phyloP scores from a whole-genome alignment of 441 rosid genomes.

The Brassica hybrid region DNA sequence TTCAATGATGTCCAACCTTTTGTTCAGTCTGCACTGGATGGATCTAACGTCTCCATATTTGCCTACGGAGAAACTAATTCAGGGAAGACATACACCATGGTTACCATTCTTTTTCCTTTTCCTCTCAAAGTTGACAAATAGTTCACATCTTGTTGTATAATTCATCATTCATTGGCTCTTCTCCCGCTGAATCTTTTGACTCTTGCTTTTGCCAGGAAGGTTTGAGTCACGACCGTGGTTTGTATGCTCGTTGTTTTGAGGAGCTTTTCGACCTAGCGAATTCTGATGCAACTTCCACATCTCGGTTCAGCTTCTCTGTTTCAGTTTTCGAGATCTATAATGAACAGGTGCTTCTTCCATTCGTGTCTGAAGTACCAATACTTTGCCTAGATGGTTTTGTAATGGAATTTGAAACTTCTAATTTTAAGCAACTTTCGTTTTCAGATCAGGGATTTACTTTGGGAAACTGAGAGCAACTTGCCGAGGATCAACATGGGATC shows the following conservation, averaged over 20 bases:
- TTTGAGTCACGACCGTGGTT: conserved; percentile 88
- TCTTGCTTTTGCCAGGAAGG: conserved; percentile 72
- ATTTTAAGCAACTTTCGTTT: conserved; percentile 40
- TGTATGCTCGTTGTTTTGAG: conserved; percentile 93
- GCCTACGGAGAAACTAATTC: conserved; percentile 90
- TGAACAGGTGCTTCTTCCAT: conserved; percentile 69
- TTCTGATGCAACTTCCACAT: conserved; percentile 78
- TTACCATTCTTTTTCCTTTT: conserved; percentile 50
- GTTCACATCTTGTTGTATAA: conserved; percentile 12
- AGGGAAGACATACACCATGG: conserved; percentile 97
- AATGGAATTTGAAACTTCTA: conserved; percentile 22
- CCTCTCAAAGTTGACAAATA: background rate
- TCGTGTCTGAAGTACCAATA: conserved; percentile 14
- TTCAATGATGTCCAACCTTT: conserved; percentile 84
- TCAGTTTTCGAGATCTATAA: conserved; percentile 83
- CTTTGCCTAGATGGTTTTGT: conserved; percentile 21
- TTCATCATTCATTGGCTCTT: conserved; percentile 1
- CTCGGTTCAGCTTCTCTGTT: conserved; percentile 69
- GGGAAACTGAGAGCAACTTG: conserved; percentile 56
- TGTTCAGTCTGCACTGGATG: conserved; percentile 96
- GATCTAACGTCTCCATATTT: conserved; percentile 82
- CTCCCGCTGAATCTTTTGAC: conserved; percentile 9
- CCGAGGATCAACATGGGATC: conserved; percentile 63
- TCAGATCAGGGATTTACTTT: conserved; percentile 76
- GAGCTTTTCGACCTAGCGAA: conserved; percentile 91